Evolutionary conservation across 768 basidiomycete genomes (phyloP).

Genomic region (Leucocoprinus sp.): DNA sequence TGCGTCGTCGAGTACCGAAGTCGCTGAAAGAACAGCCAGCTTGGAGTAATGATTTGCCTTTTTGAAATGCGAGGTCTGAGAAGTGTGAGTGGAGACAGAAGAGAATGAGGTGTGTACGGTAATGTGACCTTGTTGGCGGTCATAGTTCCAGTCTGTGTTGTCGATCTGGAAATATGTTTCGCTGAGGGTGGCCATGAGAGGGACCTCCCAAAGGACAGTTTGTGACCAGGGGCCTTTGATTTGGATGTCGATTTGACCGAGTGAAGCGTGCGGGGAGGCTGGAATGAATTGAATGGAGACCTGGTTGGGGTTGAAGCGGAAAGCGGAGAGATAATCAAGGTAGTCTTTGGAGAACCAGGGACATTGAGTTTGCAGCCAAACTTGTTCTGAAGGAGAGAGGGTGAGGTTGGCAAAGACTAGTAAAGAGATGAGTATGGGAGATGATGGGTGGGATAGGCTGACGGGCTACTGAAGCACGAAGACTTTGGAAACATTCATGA

Average conservation of each 20-base stretch:
- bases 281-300: constrained; percentile 61
- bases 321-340: constrained; percentile 65
- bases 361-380: constrained; percentile 60
- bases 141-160: constrained; percentile 76
- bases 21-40: constrained; percentile 72
- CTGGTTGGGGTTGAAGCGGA: constrained; percentile 69
- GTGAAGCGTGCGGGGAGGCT: constrained; percentile 33
- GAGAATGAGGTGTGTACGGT: neutral
- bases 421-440: neutral
- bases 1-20: constrained; percentile 78
- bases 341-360: constrained; percentile 69
- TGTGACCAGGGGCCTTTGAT: constrained; percentile 70
- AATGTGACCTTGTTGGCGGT: constrained; percentile 64
- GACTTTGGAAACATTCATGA: constrained; percentile 51
- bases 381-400: constrained; percentile 52
- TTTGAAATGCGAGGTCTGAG: constrained; percentile 64
- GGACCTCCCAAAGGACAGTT: constrained; percentile 93
- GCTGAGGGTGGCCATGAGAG: constrained; percentile 85
- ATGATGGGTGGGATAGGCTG: constrained; percentile 5
- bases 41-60: constrained; percentile 55
- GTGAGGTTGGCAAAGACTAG: constrained; percentile 62
- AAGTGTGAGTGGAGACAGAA: neutral
- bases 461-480: constrained; percentile 50
- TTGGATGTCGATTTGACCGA: constrained; percentile 67
- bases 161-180: constrained; percentile 79